Base-by-base conservation (phyloP, 139 green algal species). In the Ostreobium quekettii region DNA sequence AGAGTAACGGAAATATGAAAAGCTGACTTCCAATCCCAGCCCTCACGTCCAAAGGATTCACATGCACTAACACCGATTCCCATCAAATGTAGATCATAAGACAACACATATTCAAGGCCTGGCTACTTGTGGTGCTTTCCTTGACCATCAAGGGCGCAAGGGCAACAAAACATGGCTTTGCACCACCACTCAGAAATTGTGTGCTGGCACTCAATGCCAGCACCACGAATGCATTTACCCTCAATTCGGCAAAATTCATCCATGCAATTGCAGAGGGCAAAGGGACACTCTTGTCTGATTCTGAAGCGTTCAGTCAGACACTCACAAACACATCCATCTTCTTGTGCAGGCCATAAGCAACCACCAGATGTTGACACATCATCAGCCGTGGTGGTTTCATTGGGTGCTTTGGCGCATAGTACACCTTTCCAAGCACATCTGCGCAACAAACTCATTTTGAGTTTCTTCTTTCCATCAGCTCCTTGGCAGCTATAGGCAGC, bases 301-400 rank as follows among this genome's bases (percentile, higher is more conserved):
- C n/a, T 35, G 19, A 33, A 32, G 48, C 58, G 47, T 47, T 33
- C 32, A 22, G 1, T 59, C 0, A 22, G 2, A 2, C 6, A 73
- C 85, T 87, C 62, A 96, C 87, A 79, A 84, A 96, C 2, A 95
- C 81, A 2, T 97, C 86, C 73, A 97, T 82, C 29, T 91, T 72
- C 56, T 95, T 80, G 71, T 97, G 88, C 30, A 99, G 82, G 6
- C 79, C 90, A 66, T 99, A 99, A n/a, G 75, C 85, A 15, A 97
- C 73, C 8, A 99, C 80, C 3, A 98, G 80, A 57, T 90, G 78
- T 70, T 99, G 91, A 5, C 93, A 93, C 92, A 99, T 97, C 47
- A 82, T 77, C 31, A 99, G 78, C 2, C 94, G 75, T 78, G 94
- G 90, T 24, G 94, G 94, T 80, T 98, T 98, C 94, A 99, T 99